These are phyloP conservation scores for Diaporthe velutina DNA, from an alignment of 2,329 filamentous ascomycete species.

Conservation along the genomic window DNA sequence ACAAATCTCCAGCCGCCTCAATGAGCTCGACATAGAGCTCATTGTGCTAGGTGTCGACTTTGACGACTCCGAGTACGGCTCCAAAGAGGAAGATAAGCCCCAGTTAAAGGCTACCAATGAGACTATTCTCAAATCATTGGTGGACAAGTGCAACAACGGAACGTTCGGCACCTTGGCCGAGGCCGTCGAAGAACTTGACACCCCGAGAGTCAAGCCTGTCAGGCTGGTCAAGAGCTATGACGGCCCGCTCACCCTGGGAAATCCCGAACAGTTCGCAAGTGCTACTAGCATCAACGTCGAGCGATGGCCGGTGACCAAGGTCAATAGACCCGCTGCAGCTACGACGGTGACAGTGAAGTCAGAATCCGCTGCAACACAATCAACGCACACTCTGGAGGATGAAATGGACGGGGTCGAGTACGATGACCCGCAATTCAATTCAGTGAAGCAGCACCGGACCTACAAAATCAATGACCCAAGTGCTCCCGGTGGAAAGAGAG, in stretches of 20 bases:
- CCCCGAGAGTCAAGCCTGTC: constrained; percentile 81
- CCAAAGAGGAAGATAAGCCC: constrained; percentile 91
- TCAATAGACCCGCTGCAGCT: constrained; percentile 80
- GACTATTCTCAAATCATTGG: constrained; percentile 71
- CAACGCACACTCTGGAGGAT: constrained; percentile 61
- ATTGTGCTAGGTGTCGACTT: constrained; percentile 91
- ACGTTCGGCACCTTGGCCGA: constrained; percentile 87
- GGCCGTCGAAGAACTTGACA: constrained; percentile 83
- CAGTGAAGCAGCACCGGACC: constrained; percentile 81
- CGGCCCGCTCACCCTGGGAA: constrained; percentile 83
- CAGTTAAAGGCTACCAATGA: constrained; percentile 83
- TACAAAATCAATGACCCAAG: constrained; percentile 85
- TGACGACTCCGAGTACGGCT: constrained; percentile 89
- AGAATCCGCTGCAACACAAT: constrained; percentile 63
- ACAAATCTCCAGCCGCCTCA: constrained; percentile 80
- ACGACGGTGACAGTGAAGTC: constrained; percentile 78
- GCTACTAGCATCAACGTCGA: constrained; percentile 89
- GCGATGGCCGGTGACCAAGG: constrained; percentile 88
- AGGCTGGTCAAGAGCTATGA: constrained; percentile 84
- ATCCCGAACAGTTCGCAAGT: constrained; percentile 78
- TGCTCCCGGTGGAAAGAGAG: constrained; percentile 82
- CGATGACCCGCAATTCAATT: constrained; percentile 66
- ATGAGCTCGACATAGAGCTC: constrained; percentile 81
- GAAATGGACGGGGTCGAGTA: constrained; percentile 63
- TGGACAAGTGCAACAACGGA: constrained; percentile 75